Evolutionary conservation across 1,284 basidiomycete genomes (phyloP).

Genomic region (Cutaneotrichosporon cutaneum): DNA sequence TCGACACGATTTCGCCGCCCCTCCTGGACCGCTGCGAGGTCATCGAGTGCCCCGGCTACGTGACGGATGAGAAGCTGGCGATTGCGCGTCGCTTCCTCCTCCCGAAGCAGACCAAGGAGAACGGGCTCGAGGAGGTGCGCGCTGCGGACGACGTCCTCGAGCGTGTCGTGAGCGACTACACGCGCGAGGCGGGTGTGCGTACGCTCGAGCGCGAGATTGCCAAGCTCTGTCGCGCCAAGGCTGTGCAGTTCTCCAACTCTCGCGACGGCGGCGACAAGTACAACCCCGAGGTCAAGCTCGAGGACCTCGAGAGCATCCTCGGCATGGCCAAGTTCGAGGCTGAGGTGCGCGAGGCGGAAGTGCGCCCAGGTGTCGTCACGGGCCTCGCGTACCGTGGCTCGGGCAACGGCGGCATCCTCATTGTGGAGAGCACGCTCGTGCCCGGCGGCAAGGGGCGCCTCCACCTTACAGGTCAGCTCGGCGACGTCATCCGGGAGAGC

Average conservation of each 20-base stretch:
- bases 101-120: slow-evolving; percentile 88
- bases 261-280: slow-evolving; percentile 56
- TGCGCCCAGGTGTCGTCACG: slow-evolving; percentile 46
- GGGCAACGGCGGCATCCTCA: slow-evolving; percentile 78
- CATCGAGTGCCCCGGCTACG: slow-evolving; percentile 91
- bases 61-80: slow-evolving; percentile 88
- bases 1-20: slow-evolving; percentile 93
- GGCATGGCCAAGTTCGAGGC: slow-evolving; percentile 78
- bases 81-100: slow-evolving; percentile 88
- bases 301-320: slow-evolving; percentile 79
- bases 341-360: slow-evolving; percentile 56
- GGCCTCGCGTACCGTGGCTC: slow-evolving; percentile 57
- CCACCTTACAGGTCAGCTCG: slow-evolving; percentile 80
- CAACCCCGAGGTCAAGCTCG: slow-evolving; percentile 63
- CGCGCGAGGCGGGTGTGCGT: slow-evolving; percentile 92
- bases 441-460: slow-evolving; percentile 41
- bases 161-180: slow-evolving; percentile 88
- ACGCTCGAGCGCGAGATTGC: slow-evolving; percentile 84
- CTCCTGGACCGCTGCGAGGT: slow-evolving; percentile 95
- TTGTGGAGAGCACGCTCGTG: slow-evolving; percentile 53
- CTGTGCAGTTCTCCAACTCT: slow-evolving; percentile 72
- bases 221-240: slow-evolving; percentile 78
- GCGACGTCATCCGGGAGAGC: slow-evolving; percentile 94
- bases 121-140: slow-evolving; percentile 74
- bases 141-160: slow-evolving; percentile 74